phyloP scores from a whole-genome alignment of 106 monocot species.

The Dactylorhiza incarnata region DNA sequence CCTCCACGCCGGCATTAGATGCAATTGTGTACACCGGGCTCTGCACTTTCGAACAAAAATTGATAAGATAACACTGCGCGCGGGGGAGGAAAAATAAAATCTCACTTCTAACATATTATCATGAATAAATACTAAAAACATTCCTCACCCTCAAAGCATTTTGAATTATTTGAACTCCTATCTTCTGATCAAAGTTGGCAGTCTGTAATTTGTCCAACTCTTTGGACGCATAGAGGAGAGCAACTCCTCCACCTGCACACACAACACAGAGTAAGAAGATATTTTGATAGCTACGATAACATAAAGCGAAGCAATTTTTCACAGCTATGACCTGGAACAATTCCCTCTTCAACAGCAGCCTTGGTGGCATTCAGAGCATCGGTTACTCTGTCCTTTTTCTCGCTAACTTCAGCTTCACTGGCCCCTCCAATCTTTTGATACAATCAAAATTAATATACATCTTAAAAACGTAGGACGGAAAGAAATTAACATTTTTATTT shows the following conservation, averaged over 20 bases:
- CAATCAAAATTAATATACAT: background rate
- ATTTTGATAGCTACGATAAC: background rate
- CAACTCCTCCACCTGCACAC: slow-evolving; percentile 54
- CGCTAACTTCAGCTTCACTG: slow-evolving; percentile 69
- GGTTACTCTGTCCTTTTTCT: slow-evolving; percentile 71
- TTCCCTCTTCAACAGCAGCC: slow-evolving; percentile 77
- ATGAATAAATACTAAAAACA: background rate
- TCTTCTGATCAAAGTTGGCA: slow-evolving; percentile 76
- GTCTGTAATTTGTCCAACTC: slow-evolving; percentile 55
- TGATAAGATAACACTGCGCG: background rate
- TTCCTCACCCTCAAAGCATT: slow-evolving; percentile 50
- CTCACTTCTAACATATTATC: background rate
- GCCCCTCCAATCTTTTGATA: slow-evolving; percentile 57
- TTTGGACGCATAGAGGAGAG: slow-evolving; percentile 61
- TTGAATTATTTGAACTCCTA: slow-evolving; percentile 72
- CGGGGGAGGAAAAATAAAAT: too few relatives aligned
- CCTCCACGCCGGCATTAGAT: slow-evolving; percentile 64
- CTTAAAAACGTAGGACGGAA: background rate
- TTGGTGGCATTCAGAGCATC: slow-evolving; percentile 78
- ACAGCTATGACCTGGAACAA: slow-evolving; percentile 47
- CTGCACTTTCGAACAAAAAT: slow-evolving; percentile 14
- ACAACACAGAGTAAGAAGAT: background rate
- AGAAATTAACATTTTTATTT: background rate
- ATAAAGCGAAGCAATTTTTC: background rate
- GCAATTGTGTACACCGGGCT: slow-evolving; percentile 60